phyloP scores from a whole-genome alignment of 495 filamentous ascomycete genomes.

The Aspergillus sclerotioniger region DNA sequence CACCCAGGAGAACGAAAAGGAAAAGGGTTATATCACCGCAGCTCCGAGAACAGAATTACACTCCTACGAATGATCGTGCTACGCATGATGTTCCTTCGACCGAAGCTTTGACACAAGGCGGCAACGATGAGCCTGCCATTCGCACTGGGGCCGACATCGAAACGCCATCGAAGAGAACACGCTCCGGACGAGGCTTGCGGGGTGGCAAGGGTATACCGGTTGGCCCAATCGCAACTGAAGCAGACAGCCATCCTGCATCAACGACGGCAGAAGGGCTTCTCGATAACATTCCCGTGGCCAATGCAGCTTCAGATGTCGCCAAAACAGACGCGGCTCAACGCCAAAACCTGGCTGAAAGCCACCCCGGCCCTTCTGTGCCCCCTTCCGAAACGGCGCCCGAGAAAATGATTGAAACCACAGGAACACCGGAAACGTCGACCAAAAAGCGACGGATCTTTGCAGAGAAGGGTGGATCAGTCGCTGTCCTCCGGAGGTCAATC shows the following conservation, averaged over 20 bases:
- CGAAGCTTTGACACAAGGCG: not conserved
- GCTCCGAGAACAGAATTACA: not conserved
- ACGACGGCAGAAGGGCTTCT: not conserved
- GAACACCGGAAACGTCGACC: slow-evolving; percentile 4
- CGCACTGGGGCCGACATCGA: not conserved
- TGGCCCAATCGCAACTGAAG: not conserved
- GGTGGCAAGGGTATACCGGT: not conserved
- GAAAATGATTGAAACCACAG: not conserved
- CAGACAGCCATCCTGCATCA: not conserved
- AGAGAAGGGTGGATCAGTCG: slow-evolving; percentile 45
- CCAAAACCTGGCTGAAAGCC: not conserved
- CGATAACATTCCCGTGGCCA: not conserved
- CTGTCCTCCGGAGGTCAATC: slow-evolving; percentile 55
- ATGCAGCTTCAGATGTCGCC: not conserved
- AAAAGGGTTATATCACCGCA: slow-evolving; percentile 6
- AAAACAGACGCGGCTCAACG: not conserved
- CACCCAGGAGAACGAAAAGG: slow-evolving; percentile 10
- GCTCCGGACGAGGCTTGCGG: not conserved
- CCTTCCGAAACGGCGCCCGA: not conserved
- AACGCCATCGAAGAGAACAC: slow-evolving; percentile 6
- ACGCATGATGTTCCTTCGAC: not conserved
- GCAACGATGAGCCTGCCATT: not conserved
- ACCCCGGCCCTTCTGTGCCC: not conserved
- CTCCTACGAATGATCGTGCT: not conserved
- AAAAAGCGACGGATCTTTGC: slow-evolving; percentile 4